These are phyloP conservation scores for Pseudocercospora ulei DNA, from an alignment of 2,329 filamentous ascomycete genomes.

Conservation along the genomic window DNA sequence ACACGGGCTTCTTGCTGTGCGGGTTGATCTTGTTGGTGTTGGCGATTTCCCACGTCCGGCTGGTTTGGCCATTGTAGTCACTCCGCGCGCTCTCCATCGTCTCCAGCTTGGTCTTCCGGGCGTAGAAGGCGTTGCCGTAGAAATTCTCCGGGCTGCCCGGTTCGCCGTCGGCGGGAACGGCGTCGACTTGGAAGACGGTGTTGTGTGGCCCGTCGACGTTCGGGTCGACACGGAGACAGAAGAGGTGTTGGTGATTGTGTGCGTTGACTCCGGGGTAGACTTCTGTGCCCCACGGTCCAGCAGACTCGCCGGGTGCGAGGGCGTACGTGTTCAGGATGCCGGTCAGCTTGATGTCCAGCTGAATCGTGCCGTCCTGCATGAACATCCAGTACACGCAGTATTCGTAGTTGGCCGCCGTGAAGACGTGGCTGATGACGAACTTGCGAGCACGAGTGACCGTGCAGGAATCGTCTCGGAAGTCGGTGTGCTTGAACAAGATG, in stretches of 20 bases:
- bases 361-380: conserved; percentile 83
- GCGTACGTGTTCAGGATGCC: conserved; percentile 88
- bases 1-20: conserved; percentile 71
- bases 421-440: conserved; percentile 79
- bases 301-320: conserved; percentile 70
- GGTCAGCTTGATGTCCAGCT: conserved; percentile 80
- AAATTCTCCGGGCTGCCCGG: conserved; percentile 73
- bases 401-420: conserved; percentile 93
- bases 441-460: conserved; percentile 80
- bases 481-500: conserved; percentile 78
- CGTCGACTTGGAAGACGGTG: conserved; percentile 75
- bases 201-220: conserved; percentile 80
- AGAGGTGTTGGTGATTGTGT: conserved; percentile 92
- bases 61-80: conserved; percentile 71
- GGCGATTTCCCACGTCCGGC: conserved; percentile 80
- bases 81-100: conserved; percentile 60
- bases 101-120: conserved; percentile 67
- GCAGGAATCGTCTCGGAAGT: conserved; percentile 81
- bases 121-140: conserved; percentile 85
- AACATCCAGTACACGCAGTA: conserved; percentile 82
- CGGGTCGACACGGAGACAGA: conserved; percentile 78
- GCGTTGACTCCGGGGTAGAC: conserved; percentile 87
- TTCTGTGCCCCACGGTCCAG: conserved; percentile 79
- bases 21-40: conserved; percentile 79
- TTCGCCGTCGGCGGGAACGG: conserved; percentile 57